These are phyloP conservation scores for Ganoderma meredithae DNA, from an alignment of 1,284 basidiomycete genomes.

Conservation along the genomic window DNA sequence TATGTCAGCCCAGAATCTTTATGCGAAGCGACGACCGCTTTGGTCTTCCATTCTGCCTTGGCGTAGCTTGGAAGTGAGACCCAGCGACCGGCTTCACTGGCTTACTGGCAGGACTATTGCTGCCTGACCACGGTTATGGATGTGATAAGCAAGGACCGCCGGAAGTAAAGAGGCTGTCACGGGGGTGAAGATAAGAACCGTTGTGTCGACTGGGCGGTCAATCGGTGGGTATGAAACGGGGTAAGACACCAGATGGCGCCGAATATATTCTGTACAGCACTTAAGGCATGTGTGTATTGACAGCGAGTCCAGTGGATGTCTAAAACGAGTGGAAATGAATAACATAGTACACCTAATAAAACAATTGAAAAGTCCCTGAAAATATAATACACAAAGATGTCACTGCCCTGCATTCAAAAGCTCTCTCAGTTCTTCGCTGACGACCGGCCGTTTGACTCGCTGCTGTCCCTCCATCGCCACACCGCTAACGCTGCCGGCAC, in stretches of 20 bases:
- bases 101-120: constrained; percentile 9
- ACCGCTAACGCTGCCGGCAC: constrained; percentile 12
- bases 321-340: constrained; percentile 13
- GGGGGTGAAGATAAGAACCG: not conserved
- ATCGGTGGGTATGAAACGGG: not conserved
- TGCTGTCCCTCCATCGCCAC: not conserved
- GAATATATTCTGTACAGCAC: not conserved
- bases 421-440: constrained; percentile 31
- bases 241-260: not conserved
- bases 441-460: constrained; percentile 20
- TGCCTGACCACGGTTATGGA: not conserved
- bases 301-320: constrained; percentile 9
- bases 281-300: constrained; percentile 8
- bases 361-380: constrained; percentile 24
- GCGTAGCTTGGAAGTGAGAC: constrained; percentile 11
- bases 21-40: constrained; percentile 20
- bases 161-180: not conserved
- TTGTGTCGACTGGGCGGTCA: not conserved
- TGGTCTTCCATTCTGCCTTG: constrained; percentile 11
- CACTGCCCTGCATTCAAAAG: constrained; percentile 30
- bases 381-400: constrained; percentile 17
- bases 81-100: constrained; percentile 15
- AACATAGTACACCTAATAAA: constrained; percentile 26
- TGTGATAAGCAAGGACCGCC: not conserved
- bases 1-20: constrained; percentile 16